Base-by-base conservation (phyloP, 1,284 basidiomycete species). In the Microbotryum lychnidis-dioicae region DNA sequence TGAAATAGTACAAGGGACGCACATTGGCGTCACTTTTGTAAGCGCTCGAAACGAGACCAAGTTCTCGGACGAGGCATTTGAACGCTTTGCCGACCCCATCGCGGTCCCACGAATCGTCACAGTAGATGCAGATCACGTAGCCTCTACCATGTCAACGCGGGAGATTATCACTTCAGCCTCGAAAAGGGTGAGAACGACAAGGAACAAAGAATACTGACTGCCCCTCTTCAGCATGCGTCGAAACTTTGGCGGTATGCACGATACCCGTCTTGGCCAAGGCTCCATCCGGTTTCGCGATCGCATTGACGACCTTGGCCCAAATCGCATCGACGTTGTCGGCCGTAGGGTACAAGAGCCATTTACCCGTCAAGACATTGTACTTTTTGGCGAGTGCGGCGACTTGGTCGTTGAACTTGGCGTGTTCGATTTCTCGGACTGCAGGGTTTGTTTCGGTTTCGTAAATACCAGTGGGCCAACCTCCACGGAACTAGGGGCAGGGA, bases 71-170 rank as follows among this genome's bases (percentile, higher is more conserved):
- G 45, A 70, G 60, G 7, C 51, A 53, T 23, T 57, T 52, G 50
- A 69, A 65, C 3, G 59, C 66, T 29, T 59, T 50, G 8, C 50
- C 60, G 37, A 69, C 69, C 1, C n/a, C 37, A 5, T 64, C 52
- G 45, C 53, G 49, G 55, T 70, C 56, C 62, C 62, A 70, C 23
- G 59, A 62, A 45, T 70, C 64, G 44, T 66, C 58, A 54, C 58
- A 60, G 53, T 70, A 69, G 50, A 70, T 54, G 66, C 69, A 70
- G 23, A 70, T 63, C 23, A 70, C 61, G 31, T 59, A 54, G 57
- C 42, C 7, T 44, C 50, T n/a, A 18, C 18, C 7, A 27, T 9
- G 49, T 18, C 27, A 2, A 27, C 51, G 16, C 27, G 51, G 16
- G 25, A 20, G 20, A 25, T 16, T 16, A 1, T 20, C 12, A 4